phyloP scores from a whole-genome alignment of 371 early-diverging fungal genomes.

The Syncephalastrum contaminatum region DNA sequence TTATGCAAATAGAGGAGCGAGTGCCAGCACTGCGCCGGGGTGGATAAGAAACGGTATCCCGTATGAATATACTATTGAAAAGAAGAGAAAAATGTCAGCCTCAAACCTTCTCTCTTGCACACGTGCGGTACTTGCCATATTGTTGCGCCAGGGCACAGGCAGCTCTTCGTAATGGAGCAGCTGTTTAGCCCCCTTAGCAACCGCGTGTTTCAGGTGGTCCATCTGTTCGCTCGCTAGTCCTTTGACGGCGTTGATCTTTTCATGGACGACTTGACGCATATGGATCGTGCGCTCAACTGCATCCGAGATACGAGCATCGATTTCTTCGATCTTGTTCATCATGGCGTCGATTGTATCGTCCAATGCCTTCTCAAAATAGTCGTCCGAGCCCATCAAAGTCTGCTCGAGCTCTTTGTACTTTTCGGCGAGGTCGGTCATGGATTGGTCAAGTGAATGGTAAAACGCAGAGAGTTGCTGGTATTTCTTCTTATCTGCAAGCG shows the following conservation, averaged over 20 bases:
- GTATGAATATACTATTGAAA: conserved; percentile 49
- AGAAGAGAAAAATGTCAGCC: conserved; percentile 9
- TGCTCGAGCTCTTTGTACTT: conserved; percentile 23
- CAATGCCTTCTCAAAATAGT: conserved; percentile 28
- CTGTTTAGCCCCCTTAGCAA: conserved; percentile 36
- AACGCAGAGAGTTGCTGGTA: not conserved
- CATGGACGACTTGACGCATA: conserved; percentile 37
- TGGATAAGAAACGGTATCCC: conserved; percentile 73
- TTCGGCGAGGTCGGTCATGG: conserved; percentile 23
- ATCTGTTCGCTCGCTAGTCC: conserved; percentile 41
- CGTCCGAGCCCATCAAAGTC: conserved; percentile 12
- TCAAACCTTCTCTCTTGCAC: not conserved
- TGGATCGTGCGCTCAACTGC: conserved; percentile 34
- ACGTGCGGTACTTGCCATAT: conserved; percentile 28
- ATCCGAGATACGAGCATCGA: conserved; percentile 44
- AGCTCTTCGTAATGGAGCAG: conserved; percentile 46
- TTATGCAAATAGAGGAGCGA: conserved; percentile 78
- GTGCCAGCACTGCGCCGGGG: conserved; percentile 63
- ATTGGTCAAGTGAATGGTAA: conserved; percentile 19
- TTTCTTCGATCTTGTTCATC: conserved; percentile 46
- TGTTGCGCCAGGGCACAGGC: conserved; percentile 48
- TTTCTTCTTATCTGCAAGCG: conserved; percentile 18
- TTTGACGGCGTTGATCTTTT: conserved; percentile 36
- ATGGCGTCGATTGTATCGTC: conserved; percentile 48
- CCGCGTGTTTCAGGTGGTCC: conserved; percentile 40